phyloP scores from a whole-genome alignment of 2,329 filamentous ascomycete species.

The Pyricularia grisea region DNA sequence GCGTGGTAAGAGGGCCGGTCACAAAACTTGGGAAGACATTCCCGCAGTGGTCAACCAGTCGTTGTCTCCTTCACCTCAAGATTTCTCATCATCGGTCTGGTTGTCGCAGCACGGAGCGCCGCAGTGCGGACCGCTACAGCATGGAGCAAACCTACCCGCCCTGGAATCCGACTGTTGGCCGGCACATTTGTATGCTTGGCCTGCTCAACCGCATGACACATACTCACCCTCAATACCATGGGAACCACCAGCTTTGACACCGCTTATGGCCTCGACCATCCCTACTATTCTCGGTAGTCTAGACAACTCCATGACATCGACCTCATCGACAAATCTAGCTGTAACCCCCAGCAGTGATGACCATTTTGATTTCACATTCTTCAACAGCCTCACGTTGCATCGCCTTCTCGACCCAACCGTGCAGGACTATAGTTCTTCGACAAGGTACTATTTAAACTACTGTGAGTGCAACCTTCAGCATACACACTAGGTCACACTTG shows the following conservation, averaged over 20 bases:
- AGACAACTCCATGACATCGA: neutral
- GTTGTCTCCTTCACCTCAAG: neutral
- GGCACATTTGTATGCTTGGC: neutral
- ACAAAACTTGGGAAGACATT: neutral
- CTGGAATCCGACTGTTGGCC: neutral
- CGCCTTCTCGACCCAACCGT: neutral
- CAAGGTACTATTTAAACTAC: slow-evolving; percentile 1
- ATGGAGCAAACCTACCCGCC: neutral
- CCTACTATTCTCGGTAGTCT: neutral
- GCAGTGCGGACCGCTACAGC: no score
- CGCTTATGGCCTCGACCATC: neutral
- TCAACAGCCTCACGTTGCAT: slow-evolving; percentile 1
- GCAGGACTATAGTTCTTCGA: slow-evolving; percentile 1
- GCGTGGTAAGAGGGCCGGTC: neutral
- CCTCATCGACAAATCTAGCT: neutral
- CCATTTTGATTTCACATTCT: neutral
- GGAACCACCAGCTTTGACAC: neutral
- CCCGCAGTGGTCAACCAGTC: neutral
- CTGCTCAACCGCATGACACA: neutral
- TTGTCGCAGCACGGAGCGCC: neutral
- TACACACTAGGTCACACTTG: neutral
- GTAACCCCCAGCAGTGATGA: neutral
- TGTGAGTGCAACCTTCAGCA: neutral
- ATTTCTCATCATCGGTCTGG: neutral
- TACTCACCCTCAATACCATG: neutral